Evolutionary conservation across 1,284 basidiomycete species (phyloP), one percentile per base, ranked within the genome.

Genomic region (Mycosarcoma maydis): DNA sequence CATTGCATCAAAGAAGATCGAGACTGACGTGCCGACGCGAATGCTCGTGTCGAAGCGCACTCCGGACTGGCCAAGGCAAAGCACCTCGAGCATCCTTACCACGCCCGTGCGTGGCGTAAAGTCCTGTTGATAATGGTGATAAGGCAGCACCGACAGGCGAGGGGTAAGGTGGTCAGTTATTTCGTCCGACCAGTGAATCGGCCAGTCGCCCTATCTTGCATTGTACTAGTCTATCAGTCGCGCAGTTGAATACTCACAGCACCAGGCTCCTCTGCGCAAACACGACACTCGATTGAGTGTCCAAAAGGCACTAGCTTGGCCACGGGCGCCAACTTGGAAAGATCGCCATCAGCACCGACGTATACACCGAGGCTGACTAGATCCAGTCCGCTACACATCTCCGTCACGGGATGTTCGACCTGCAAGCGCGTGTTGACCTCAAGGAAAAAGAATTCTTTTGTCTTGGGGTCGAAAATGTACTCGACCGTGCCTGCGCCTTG

Each of bases 351-450:
- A 80, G 81, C 42, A 40, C 47, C 64, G 41, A 74, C 68, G 11
- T 41, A 41, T 16, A 41, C 17, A 19, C 34, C 34, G n/a, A 37
- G n/a, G 17, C 34, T 37, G n/a, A 53, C 51, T 2, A 53, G 33
- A 24, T 67, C 56, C n/a, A 60, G 29, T n/a, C 60, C 62, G 29
- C 39, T 54, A 40, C 47, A 53, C 13, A 47, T 40, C 30, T 67
- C 89, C 0, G 88, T 90, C 34, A 90, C 85, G 1, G 87, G 85
- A 71, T 90, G 89, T 80, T 90, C 85, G 86, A 90, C 89, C 82
- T 89, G 89, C 50, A 90, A 85, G 6, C 89, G 85, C 0, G 88
- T 87, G 65, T 91, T 90, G 86, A 90, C 88, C 78, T 91, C 90
- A 17, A 91, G 84, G 72, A 90, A 91, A 83, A 86, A 90, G 80